Base-by-base conservation (phyloP, 2,329 filamentous ascomycete species). In the Ascochyta viciae-villosae region DNA sequence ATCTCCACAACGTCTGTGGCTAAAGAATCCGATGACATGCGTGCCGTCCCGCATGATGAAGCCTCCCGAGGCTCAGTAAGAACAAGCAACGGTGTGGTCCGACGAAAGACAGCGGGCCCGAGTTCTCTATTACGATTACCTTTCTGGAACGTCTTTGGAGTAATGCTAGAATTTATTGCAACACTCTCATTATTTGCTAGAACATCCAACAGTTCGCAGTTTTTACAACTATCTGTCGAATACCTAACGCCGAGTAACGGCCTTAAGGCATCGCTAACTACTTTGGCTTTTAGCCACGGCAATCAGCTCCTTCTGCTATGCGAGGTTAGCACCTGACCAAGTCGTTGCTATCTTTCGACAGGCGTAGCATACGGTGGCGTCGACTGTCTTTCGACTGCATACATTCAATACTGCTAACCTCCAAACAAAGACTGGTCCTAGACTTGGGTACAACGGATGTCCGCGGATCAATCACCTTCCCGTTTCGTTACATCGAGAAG, bases 31-130 rank as follows among this genome's bases (percentile, higher is more conserved):
- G 37, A 56, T 23, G 31, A 42, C 42, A 51, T 43, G 53, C 53
- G 53, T 40, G 53, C 53, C 47, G 47, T 56, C 48, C 53, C 53
- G 53, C 42, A 29, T 51, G 29, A 15, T 44, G 13, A 47, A 43
- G 38, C 41, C 33, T 47, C 19, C 24, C 24, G 42, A 37, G 41
- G 31, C 16, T 47, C 34, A 19, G 31, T 24, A 38, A 31, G 41
- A 45, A 19, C 22, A 39, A 38, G 47, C 47, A 16, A 37, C n/a
- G n/a, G 15, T 43, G 23, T 29, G 43, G 47, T 39, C 35, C 41
- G 16, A 23, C 37, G 34, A 39, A 16, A 35, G 22, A 40, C 15
- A 6, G 27, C 31, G 45, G 37, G 40, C 35, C 13, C n/a, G 34
- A 26, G 15, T 15, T 33, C 15, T 37, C 12, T 13, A 13, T 29